Conservation (phyloP, 2,329 filamentous ascomycete species). For the Alternaria hordeiaustralica region DNA sequence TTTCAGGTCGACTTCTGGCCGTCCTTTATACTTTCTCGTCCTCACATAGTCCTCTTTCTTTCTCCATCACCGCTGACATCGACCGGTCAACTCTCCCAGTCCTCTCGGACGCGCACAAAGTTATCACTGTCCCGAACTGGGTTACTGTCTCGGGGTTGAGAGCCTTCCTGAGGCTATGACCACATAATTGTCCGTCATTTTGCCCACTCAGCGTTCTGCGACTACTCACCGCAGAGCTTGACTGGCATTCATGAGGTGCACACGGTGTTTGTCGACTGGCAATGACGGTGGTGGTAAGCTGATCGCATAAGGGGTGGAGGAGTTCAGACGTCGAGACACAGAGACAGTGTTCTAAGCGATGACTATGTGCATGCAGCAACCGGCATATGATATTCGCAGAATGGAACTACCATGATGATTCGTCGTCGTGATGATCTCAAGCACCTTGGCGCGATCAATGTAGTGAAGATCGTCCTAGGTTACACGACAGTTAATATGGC, state of each 20-base stretch:
- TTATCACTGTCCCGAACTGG: not conserved
- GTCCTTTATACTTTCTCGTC: constrained; percentile 5
- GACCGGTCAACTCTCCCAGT: not conserved
- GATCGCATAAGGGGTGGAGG: constrained; percentile 1
- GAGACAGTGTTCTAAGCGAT: not conserved
- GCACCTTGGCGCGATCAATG: not conserved
- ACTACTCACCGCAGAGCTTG: not conserved
- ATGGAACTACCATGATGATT: not conserved
- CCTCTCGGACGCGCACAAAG: not conserved
- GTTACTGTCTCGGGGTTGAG: not conserved
- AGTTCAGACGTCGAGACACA: not conserved
- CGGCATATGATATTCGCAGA: not conserved
- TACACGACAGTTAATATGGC: constrained; percentile 11
- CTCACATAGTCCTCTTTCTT: not conserved
- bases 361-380: not conserved
- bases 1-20: not conserved
- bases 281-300: constrained; percentile 9
- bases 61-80: not conserved
- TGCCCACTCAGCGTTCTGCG: not conserved
- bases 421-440: not conserved
- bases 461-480: constrained; percentile 3
- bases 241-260: not conserved
- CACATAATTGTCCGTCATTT: not conserved
- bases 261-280: not conserved
- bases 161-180: not conserved